Conservation (phyloP, 768 basidiomycete species). For the Zangia roseola region DNA sequence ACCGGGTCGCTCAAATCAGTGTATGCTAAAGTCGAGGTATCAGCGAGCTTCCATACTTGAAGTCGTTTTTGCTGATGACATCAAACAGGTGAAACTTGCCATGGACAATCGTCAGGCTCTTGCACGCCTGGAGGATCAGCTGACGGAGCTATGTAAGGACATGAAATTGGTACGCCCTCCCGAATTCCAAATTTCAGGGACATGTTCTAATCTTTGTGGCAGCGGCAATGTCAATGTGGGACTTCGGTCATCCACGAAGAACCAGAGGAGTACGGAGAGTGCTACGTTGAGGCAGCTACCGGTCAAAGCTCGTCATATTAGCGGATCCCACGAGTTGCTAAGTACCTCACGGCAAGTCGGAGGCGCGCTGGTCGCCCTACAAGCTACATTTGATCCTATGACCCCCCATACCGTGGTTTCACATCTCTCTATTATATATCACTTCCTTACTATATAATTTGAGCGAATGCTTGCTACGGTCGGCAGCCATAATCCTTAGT, state of each 20-base stretch:
- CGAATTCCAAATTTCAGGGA: not conserved
- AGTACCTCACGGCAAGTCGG: no score
- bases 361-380: constrained; percentile 3
- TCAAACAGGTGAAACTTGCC: constrained; percentile 10
- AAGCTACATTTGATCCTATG: not conserved
- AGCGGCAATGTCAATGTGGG: constrained; percentile 12
- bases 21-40: constrained; percentile 8
- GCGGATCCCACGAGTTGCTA: no score
- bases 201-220: not conserved
- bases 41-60: not conserved
- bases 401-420: no score
- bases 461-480: no score
- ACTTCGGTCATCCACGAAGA: not conserved
- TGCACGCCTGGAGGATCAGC: constrained; percentile 9
- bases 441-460: no score
- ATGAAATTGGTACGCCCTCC: not conserved
- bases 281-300: not conserved
- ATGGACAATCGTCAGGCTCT: constrained; percentile 9
- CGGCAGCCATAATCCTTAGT: no score
- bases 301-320: not conserved
- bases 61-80: not conserved
- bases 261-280: not conserved
- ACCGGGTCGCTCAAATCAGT: constrained; percentile 9
- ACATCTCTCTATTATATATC: no score
- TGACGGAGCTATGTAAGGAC: not conserved